Evolutionary conservation across 2,329 filamentous ascomycete species (phyloP).

Genomic region (Fusarium sp.): DNA sequence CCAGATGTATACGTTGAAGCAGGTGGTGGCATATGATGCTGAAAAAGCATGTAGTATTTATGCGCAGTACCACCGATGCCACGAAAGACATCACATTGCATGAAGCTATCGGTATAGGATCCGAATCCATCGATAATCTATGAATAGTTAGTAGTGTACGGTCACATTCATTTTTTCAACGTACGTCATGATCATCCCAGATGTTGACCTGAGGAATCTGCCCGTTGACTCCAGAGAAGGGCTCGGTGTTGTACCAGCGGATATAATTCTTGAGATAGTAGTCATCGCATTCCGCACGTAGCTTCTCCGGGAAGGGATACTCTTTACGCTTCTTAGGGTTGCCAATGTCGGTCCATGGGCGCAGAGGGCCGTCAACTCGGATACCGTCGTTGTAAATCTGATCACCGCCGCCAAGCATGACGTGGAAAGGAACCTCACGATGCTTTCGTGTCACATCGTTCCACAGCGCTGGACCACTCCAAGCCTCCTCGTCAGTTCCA

Average conservation of each 20-base stretch:
- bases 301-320: conserved; percentile 79
- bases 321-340: conserved; percentile 86
- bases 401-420: conserved; percentile 94
- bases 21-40: conserved; percentile 91
- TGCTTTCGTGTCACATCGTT: conserved; percentile 91
- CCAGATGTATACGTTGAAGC: conserved; percentile 79
- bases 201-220: conserved; percentile 98
- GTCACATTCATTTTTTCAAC: conserved; percentile 45
- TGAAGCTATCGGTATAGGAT: conserved; percentile 93
- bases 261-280: conserved; percentile 95
- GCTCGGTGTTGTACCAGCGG: conserved; percentile 82
- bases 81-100: conserved; percentile 91
- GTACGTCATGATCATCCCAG: conserved; percentile 93
- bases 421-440: conserved; percentile 85
- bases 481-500: conserved; percentile 85
- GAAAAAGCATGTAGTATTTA: conserved; percentile 98
- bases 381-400: conserved; percentile 98
- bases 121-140: conserved; percentile 92
- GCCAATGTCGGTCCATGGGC: conserved; percentile 83
- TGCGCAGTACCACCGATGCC: conserved; percentile 92
- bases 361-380: conserved; percentile 84
- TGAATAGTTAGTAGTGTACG: conserved; percentile 55
- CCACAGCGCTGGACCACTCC: conserved; percentile 94
- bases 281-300: conserved; percentile 86
- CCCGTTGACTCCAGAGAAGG: conserved; percentile 87